phyloP scores from a whole-genome alignment of 106 monocot species.

The Gastrodia elata region DNA sequence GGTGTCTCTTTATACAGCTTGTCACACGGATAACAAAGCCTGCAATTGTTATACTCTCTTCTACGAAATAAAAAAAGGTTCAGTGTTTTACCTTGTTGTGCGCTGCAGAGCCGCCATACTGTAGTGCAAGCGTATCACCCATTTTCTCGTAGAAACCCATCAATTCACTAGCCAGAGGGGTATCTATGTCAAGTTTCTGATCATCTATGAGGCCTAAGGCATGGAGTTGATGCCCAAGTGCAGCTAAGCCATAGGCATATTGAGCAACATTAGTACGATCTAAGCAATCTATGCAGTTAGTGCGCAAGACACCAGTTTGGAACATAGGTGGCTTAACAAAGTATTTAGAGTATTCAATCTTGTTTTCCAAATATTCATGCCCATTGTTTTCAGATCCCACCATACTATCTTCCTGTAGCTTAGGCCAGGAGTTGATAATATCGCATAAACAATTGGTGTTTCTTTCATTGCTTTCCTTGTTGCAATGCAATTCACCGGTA shows the following conservation, averaged over 20 bases:
- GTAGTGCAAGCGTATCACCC: conserved; percentile 94
- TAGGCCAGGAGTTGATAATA: background rate
- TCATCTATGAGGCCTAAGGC: conserved; percentile 42
- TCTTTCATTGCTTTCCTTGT: background rate
- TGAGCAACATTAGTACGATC: conserved; percentile 99
- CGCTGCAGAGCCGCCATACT: conserved; percentile 98
- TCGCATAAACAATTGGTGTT: background rate
- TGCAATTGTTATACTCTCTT: background rate
- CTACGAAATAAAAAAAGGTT: background rate
- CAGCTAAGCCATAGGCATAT: conserved; percentile 85
- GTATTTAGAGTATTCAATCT: conserved; percentile 2
- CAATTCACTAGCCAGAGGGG: conserved; percentile 56
- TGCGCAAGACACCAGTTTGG: conserved; percentile 24
- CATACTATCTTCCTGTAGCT: background rate
- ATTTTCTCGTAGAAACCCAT: conserved; percentile 90
- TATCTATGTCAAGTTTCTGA: conserved; percentile 55
- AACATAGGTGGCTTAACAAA: background rate
- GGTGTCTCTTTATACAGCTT: background rate
- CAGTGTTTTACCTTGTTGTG: conserved; percentile 80
- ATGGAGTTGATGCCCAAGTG: conserved; percentile 85
- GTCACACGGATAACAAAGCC: background rate
- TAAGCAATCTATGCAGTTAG: conserved; percentile 98
- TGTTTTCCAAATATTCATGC: background rate
- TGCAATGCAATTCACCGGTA: background rate
- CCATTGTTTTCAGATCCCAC: background rate